Conservation (phyloP, 108 stramenopile species). For the Parietichytrium sp. region DNA sequence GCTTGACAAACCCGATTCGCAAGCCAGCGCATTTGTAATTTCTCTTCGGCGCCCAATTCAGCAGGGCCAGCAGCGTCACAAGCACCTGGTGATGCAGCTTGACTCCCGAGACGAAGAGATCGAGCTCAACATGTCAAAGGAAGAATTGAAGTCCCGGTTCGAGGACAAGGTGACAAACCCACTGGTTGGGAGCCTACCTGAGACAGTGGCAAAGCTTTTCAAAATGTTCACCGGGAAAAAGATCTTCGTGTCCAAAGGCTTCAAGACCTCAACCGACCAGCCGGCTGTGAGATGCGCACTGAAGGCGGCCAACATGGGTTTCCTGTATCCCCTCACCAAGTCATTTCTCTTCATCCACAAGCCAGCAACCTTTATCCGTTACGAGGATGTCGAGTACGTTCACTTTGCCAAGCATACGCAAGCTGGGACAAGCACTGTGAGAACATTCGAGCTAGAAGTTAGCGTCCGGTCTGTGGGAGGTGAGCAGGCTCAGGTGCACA, state of each 20-base stretch:
- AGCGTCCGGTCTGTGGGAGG: constrained; percentile 57
- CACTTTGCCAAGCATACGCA: constrained; percentile 93
- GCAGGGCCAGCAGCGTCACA: constrained; percentile 96
- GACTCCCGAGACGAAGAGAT: constrained; percentile 77
- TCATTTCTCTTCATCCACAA: constrained; percentile 99
- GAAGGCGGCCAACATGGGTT: constrained; percentile 82
- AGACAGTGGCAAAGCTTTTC: constrained; percentile 94
- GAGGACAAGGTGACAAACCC: constrained; percentile 32
- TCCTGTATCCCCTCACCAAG: constrained; percentile 95
- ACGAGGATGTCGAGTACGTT: constrained; percentile 90
- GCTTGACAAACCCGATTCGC: constrained; percentile 88
- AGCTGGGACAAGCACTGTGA: constrained; percentile 69
- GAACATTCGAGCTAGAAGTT: constrained; percentile 86
- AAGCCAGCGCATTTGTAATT: constrained; percentile 76
- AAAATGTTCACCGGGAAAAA: constrained; percentile 93
- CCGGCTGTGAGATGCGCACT: constrained; percentile 60
- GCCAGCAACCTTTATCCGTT: constrained; percentile 91
- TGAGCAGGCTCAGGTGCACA: constrained; percentile 44
- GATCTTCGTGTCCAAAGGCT: constrained; percentile 68
- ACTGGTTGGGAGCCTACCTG: constrained; percentile 82
- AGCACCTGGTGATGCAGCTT: constrained; percentile 89
- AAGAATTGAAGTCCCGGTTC: constrained; percentile 86
- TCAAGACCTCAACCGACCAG: background rate
- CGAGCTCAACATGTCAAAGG: constrained; percentile 81
- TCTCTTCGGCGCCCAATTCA: constrained; percentile 93